phyloP scores from a whole-genome alignment of 2,329 filamentous ascomycete genomes.

The Davidsoniella eucalypti region DNA sequence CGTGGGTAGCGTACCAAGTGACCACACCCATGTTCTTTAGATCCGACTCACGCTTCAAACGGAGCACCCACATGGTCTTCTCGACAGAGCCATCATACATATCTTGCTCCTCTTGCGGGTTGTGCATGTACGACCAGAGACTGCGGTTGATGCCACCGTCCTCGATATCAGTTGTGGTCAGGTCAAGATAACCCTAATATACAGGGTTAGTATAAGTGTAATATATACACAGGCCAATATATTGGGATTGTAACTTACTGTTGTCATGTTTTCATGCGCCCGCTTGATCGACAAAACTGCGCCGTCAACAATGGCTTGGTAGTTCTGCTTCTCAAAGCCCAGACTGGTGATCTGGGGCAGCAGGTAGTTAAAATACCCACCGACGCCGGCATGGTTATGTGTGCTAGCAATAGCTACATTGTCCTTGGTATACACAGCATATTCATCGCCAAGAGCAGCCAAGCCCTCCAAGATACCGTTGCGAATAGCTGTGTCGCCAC shows the following conservation, averaged over 20 bases:
- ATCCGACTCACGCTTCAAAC: conserved; percentile 59
- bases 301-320: conserved; percentile 73
- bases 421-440: conserved; percentile 55
- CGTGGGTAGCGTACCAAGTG: conserved; percentile 86
- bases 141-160: conserved; percentile 83
- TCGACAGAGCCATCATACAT: conserved; percentile 42
- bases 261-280: conserved; percentile 37
- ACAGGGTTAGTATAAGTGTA: conserved; percentile 4
- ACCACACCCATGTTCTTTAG: conserved; percentile 63
- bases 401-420: conserved; percentile 85
- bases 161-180: conserved; percentile 51
- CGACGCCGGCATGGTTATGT: conserved; percentile 78
- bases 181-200: conserved; percentile 45
- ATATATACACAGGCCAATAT: neutral
- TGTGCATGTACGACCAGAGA: conserved; percentile 72
- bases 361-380: conserved; percentile 83
- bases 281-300: conserved; percentile 44
- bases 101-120: conserved; percentile 58
- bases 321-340: conserved; percentile 74
- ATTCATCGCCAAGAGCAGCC: conserved; percentile 49
- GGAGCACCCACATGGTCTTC: conserved; percentile 55
- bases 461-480: conserved; percentile 67
- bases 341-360: conserved; percentile 76
- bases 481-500: conserved; percentile 72
- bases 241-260: conserved; percentile 19